Conservation (phyloP, 2,329 filamentous ascomycete genomes). For the Neonectria coccinea region DNA sequence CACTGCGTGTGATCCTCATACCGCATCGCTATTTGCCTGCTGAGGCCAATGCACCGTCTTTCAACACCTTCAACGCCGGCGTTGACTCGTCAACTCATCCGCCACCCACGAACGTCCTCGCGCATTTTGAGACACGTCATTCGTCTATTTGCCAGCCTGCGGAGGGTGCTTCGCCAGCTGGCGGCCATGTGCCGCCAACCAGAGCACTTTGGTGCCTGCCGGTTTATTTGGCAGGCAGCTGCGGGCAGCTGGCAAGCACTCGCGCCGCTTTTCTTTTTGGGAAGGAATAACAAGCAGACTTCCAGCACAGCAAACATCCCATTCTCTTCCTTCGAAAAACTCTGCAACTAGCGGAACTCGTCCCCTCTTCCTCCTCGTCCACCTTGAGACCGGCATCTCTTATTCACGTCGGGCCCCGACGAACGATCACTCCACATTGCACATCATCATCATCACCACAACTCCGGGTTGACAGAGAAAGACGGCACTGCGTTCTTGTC, state of each 20-base stretch:
- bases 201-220: slow-evolving; percentile 4
- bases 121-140: neutral
- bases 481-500: neutral
- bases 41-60: neutral
- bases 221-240: slow-evolving; percentile 10
- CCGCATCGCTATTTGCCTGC: neutral
- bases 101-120: neutral
- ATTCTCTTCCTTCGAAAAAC: neutral
- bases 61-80: neutral
- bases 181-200: neutral
- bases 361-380: neutral
- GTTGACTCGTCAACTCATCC: neutral
- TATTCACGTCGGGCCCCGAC: neutral
- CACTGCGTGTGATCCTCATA: neutral
- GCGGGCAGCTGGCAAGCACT: slow-evolving; percentile 22
- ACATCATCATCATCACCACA: too few relatives aligned
- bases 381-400: neutral
- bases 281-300: neutral
- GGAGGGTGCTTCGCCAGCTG: slow-evolving; percentile 15
- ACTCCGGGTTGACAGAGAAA: too few relatives aligned
- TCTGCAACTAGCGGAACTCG: neutral
- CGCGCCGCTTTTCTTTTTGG: neutral
- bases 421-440: neutral
- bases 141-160: slow-evolving; percentile 13
- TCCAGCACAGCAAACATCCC: neutral